Percentiles rank a stretch among this genome's conserved stretches.
phyloP scores from a whole-genome alignment of 2,329 filamentous ascomycete species.

The Paecilomyces dactylethromorphus region DNA sequence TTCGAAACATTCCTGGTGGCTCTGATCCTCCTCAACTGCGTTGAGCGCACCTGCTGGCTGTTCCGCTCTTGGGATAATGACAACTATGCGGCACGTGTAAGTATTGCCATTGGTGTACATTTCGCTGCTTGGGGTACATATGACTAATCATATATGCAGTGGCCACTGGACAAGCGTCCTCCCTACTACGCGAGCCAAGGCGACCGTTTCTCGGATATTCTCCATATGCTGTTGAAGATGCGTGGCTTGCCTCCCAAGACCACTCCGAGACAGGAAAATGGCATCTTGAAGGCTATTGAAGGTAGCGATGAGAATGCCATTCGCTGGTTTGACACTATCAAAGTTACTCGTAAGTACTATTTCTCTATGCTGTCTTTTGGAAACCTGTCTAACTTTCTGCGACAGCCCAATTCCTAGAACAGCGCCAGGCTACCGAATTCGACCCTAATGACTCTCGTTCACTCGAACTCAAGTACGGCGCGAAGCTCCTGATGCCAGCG shows the following conservation, averaged over 20 bases:
- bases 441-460: slow-evolving; percentile 35
- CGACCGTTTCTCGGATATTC: slow-evolving; percentile 51
- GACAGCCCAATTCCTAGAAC: slow-evolving; percentile 31
- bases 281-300: slow-evolving; percentile 31
- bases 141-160: slow-evolving; percentile 22
- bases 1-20: slow-evolving; percentile 56
- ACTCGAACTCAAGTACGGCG: slow-evolving; percentile 33
- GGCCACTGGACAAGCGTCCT: slow-evolving; percentile 50
- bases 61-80: slow-evolving; percentile 49
- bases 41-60: slow-evolving; percentile 54
- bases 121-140: background rate
- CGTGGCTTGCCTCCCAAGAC: slow-evolving; percentile 42
- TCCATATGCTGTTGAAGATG: slow-evolving; percentile 54
- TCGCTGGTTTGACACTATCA: slow-evolving; percentile 37
- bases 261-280: slow-evolving; percentile 28
- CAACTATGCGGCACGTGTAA: slow-evolving; percentile 27
- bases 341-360: slow-evolving; percentile 30
- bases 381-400: slow-evolving; percentile 2
- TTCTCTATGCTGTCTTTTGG: background rate
- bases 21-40: slow-evolving; percentile 52
- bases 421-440: slow-evolving; percentile 30
- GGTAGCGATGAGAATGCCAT: slow-evolving; percentile 31
- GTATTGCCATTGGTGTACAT: slow-evolving; percentile 4
- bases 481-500: slow-evolving; percentile 26
- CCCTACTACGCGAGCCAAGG: slow-evolving; percentile 49